phyloP scores from a whole-genome alignment of 2,329 filamentous ascomycete genomes.

The Colletotrichum sp. region DNA sequence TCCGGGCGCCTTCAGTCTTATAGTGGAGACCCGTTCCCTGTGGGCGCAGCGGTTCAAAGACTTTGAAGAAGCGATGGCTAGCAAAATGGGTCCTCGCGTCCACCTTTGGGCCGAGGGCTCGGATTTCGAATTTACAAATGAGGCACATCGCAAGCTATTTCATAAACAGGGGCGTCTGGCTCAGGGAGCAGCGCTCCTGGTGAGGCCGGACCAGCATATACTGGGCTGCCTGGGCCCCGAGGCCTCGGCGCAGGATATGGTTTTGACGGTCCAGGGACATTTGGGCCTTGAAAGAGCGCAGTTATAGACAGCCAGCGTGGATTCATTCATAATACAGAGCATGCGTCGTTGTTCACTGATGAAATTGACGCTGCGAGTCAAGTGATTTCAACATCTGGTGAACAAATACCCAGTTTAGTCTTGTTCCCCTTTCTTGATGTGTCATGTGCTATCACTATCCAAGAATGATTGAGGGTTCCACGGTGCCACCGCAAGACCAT shows the following conservation, averaged over 20 bases:
- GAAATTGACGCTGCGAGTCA: accelerated
- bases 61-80: background rate
- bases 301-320: background rate
- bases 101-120: background rate
- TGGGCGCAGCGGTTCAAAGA: background rate
- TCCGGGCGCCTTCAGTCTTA: background rate
- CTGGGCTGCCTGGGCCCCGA: conserved; percentile 19
- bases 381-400: too few species aligned
- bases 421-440: background rate
- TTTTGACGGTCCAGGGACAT: background rate
- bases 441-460: background rate
- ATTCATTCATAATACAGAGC: background rate
- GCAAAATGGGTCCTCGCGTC: background rate
- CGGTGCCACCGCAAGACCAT: background rate
- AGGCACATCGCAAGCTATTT: conserved; percentile 1
- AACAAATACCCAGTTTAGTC: background rate
- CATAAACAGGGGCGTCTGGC: conserved; percentile 27
- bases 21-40: background rate
- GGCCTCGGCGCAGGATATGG: background rate
- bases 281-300: background rate
- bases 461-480: background rate
- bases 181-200: conserved; percentile 30
- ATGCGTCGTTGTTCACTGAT: background rate
- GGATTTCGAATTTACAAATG: background rate
- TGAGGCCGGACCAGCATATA: conserved; percentile 45